phyloP scores from a whole-genome alignment of 2,329 filamentous ascomycete species.

The Colletotrichum tamarilloi region DNA sequence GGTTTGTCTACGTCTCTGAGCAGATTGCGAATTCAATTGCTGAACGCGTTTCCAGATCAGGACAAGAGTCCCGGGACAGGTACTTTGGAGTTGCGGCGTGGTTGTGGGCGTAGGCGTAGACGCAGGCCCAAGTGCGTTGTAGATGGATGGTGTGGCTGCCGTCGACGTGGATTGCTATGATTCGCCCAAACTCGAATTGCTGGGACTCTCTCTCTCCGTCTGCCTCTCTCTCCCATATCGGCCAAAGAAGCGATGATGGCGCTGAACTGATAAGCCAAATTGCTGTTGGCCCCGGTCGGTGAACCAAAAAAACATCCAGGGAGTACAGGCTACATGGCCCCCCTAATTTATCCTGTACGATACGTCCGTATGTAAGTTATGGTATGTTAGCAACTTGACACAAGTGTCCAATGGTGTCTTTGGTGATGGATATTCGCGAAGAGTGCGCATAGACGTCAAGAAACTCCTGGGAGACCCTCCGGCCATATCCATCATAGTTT shows the following conservation, averaged over 20 bases:
- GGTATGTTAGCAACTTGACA: neutral
- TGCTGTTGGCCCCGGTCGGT: conserved; percentile 31
- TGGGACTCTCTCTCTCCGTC: conserved; percentile 8
- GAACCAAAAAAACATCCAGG: neutral
- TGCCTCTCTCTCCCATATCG: conserved; percentile 7
- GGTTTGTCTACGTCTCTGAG: neutral
- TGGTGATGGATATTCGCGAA: neutral
- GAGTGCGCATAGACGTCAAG: neutral
- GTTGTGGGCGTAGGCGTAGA: conserved; percentile 21
- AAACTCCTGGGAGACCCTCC: too few relatives aligned
- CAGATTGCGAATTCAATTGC: neutral
- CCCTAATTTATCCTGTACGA: neutral
- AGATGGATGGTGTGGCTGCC: conserved; percentile 32
- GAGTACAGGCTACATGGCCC: conserved; percentile 18
- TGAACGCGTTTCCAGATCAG: conserved; percentile 14
- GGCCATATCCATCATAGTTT: neutral
- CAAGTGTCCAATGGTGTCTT: neutral
- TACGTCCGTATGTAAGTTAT: conserved; percentile 14
- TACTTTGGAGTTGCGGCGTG: conserved; percentile 2
- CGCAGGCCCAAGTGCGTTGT: conserved; percentile 12
- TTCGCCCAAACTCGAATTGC: conserved; percentile 32
- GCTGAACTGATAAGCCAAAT: conserved; percentile 36
- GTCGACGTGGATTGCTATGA: conserved; percentile 37
- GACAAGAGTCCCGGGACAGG: conserved; percentile 5
- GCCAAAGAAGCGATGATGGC: conserved; percentile 27